Evolutionary conservation across 2,329 filamentous ascomycete species (phyloP), one percentile per base, ranked within the genome.

Genomic region (Alternaria panax): DNA sequence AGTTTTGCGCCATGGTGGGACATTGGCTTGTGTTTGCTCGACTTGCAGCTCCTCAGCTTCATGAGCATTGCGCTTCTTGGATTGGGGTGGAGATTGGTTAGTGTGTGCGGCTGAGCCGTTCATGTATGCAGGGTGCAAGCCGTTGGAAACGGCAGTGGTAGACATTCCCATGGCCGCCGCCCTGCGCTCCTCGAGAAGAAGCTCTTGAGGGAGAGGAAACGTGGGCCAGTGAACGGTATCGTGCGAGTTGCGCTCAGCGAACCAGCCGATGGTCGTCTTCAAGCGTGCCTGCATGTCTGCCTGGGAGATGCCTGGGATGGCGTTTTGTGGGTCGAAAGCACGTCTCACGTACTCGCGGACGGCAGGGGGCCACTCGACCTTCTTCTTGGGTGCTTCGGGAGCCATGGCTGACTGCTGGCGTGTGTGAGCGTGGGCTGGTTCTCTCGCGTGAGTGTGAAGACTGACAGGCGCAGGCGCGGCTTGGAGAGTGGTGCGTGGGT

Each of bases 261-360:
- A 92, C 54, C 88, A 84, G 62, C 90, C 92, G 75, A 99, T 97
- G 68, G 93, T 90, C 61, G 89, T 82, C 79, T 94, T 97, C 64
- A 99, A 83, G 74, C 93, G 96, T 60, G 84, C 83, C 78, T 97
- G 91, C 84, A 97, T 90, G 57, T 96, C 92, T 53, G 84, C 72
- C 51, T 68, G 68, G n/a, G 73, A 73, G 57, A 85, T 80, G 57
- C 77, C 80, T 14, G 74, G 62, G 40, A 82, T 77, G 36, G 71
- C 68, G 74, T 93, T 91, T 59, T 88, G 86, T 25, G 88, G 86
- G 51, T 91, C 88, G 76, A 98, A 98, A 25, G 93, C 93, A 73
- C 93, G 89, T 72, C 93, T 90, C 30, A 98, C 94, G 80, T 97
- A 98, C 66, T 86, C 84, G 69, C 93, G 91, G 60, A 98, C 92